These are phyloP conservation scores for Trypanosoma avium DNA, from an alignment of 208 protist genomes.

Conservation along the genomic window DNA sequence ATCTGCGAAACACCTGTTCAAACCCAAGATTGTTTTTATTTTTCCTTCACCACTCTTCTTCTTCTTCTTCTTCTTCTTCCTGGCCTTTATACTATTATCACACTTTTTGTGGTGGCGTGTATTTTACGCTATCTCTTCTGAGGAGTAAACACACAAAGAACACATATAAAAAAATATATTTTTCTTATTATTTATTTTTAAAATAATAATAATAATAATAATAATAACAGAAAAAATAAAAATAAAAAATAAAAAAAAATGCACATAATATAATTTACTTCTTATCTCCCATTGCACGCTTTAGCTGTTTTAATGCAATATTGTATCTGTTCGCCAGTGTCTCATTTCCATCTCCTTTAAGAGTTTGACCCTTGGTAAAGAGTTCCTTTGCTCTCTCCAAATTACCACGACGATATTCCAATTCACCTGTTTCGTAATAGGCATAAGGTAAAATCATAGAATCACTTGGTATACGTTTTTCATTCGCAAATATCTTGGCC, in stretches of 20 bases:
- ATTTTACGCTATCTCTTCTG: no score
- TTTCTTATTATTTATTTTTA: no score
- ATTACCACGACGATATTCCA: constrained; percentile 83
- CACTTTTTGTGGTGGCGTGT: no score
- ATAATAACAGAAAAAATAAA: constrained; percentile 36
- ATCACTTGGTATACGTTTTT: constrained; percentile 78
- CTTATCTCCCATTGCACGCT: constrained; percentile 47
- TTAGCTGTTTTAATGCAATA: constrained; percentile 89
- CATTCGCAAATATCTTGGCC: constrained; percentile 76
- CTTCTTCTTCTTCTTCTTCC: no score
- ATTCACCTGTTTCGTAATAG: constrained; percentile 85
- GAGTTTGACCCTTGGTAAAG: constrained; percentile 75
- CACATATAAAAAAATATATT: no score
- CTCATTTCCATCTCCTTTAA: constrained; percentile 90
- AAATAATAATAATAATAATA: no score
- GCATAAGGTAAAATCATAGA: constrained; percentile 88
- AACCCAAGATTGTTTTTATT: no score
- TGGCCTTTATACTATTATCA: no score
- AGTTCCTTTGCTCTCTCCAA: constrained; percentile 65
- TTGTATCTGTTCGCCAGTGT: constrained; percentile 86
- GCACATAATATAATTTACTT: constrained; percentile 16
- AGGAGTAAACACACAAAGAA: no score
- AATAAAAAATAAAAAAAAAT: constrained; percentile 29
- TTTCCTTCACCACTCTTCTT: no score
- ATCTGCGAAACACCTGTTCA: no score